Base-by-base conservation (phyloP, 2,329 filamentous ascomycete species). In the Hypoxylon sp. region DNA sequence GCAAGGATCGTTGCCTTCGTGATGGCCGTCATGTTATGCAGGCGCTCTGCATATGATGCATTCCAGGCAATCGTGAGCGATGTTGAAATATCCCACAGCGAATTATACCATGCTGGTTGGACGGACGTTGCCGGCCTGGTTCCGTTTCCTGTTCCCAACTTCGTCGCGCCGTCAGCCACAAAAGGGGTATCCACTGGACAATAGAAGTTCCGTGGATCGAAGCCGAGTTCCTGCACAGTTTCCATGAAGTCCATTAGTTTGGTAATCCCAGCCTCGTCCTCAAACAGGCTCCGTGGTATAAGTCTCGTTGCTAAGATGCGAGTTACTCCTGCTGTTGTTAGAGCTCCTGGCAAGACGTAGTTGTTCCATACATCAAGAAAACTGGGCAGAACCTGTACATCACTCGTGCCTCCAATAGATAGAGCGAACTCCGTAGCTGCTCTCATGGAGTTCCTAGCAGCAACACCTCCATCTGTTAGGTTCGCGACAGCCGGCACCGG, bases 331-430 rank as follows among this genome's bases (percentile, higher is more conserved):
- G 71, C 65, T 5, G 61, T 62, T 32, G 53, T 60, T 2, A 57
- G 21, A 8, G 66, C 69, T 14, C 61, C 66, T 12, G 69, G 59
- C 9, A 63, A 43, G 11, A 69, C 63, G 43, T 72, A 71, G 43
- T 73, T 72, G 30, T 72, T 69, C 69, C 70, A 72, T 8, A 70
- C 65, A 9, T 61, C 63, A 9, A 72, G 47, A 23, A 56, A 74
- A 30, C 53, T 60, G 3, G 69, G 68, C 3, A 74, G 50, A 7
- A 74, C 70, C 30, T 71, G 69, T 23, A 73, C 48, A 6, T 61
- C 53, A 47, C 68, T 70, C 5, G 65, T 68, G 5, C 71, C 71
- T 23, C 72, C 67, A 27, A 55, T 21, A 25, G 69, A 37, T 12
- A 67, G 56, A 8, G 69, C 63, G 48, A 72, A 72, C 1, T 70